Conservation (phyloP, 176 grass and related monocot genomes). For the Rhynchospora breviuscula region DNA sequence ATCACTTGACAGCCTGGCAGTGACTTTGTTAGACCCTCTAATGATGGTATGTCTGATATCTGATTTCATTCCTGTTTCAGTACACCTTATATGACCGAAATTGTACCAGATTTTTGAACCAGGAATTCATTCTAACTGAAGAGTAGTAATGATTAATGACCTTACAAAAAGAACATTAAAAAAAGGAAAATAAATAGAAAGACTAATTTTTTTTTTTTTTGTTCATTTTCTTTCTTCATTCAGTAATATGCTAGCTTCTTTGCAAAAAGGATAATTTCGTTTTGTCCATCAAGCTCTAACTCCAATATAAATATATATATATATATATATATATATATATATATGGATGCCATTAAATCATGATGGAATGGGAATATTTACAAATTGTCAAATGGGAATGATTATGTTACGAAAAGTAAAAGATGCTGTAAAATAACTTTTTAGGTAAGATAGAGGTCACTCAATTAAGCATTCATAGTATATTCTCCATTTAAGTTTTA, state of each 20-base stretch:
- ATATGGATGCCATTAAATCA: not conserved
- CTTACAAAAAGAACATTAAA: not conserved
- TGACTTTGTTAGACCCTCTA: not conserved
- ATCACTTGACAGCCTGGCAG: not conserved
- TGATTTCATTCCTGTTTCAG: not conserved
- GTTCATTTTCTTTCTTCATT: too few species aligned
- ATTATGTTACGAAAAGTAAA: not conserved
- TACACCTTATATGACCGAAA: not conserved
- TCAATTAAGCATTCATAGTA: too few species aligned
- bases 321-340: too few species aligned
- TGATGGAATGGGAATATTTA: not conserved
- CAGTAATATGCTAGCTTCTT: not conserved
- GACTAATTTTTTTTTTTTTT: not conserved
- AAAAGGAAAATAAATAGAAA: not conserved
- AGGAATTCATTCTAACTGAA: not conserved
- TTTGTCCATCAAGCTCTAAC: not conserved
- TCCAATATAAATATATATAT: not conserved
- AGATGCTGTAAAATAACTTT: too few species aligned
- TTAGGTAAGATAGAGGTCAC: too few species aligned
- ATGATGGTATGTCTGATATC: not conserved
- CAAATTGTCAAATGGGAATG: not conserved
- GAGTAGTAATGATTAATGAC: not conserved
- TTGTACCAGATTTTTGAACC: not conserved
- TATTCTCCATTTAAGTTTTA: too few species aligned
- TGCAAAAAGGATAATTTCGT: not conserved